Conservation (phyloP, 2,329 filamentous ascomycete species). For the Beauveria medogensis region DNA sequence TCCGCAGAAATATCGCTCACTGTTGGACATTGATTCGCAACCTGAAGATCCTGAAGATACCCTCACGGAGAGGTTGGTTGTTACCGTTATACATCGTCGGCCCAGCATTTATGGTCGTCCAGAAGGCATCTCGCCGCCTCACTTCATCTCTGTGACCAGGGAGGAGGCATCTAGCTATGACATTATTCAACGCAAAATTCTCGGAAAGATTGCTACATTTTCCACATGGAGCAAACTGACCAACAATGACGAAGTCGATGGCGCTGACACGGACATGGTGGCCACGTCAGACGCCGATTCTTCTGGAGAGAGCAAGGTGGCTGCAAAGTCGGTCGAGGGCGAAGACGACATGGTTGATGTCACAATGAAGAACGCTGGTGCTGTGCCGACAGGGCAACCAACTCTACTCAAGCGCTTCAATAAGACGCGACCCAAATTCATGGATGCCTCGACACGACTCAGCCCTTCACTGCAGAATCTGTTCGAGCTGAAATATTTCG, state of each 20-base stretch:
- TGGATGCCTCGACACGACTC: constrained; percentile 48
- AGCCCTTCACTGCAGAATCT: constrained; percentile 57
- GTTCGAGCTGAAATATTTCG: constrained; percentile 68
- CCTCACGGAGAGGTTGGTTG: constrained; percentile 56
- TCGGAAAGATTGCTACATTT: constrained; percentile 67
- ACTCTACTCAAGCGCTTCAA: constrained; percentile 40
- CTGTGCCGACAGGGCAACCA: constrained; percentile 16
- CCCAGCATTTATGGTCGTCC: constrained; percentile 23
- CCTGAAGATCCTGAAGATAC: constrained; percentile 52
- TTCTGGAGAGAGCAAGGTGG: constrained; percentile 61
- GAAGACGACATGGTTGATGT: constrained; percentile 91
- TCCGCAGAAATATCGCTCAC: constrained; percentile 40
- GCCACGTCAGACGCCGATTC: constrained; percentile 57
- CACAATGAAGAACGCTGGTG: constrained; percentile 60
- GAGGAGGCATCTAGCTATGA: constrained; percentile 63
- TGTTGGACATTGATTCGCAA: constrained; percentile 39
- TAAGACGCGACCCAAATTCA: constrained; percentile 43
- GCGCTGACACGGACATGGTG: constrained; percentile 60
- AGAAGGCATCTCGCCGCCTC: constrained; percentile 38
- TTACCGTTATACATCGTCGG: constrained; percentile 61
- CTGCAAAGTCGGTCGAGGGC: constrained; percentile 71
- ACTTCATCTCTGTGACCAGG: constrained; percentile 67
- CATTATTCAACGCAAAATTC: constrained; percentile 67
- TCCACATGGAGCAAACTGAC: constrained; percentile 61
- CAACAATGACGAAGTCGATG: constrained; percentile 39